phyloP scores from a whole-genome alignment of 306 rosid species.

The Inga oerstediana region DNA sequence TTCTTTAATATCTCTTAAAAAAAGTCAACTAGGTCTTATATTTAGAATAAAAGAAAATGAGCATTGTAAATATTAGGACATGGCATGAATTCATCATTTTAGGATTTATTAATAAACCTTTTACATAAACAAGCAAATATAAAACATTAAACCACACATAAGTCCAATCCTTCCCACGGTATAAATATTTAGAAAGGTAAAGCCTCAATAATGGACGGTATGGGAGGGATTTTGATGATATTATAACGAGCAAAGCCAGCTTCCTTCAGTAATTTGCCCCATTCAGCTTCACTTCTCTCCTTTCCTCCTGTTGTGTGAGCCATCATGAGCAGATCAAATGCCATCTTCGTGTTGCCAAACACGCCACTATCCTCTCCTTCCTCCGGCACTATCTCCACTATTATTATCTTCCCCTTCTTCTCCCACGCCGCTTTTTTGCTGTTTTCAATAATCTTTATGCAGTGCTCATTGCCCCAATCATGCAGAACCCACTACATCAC shows the following conservation, averaged over 20 bases:
- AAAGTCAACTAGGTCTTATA: no score
- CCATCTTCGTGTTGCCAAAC: constrained; percentile 18
- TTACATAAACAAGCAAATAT: not conserved
- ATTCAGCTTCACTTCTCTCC: constrained; percentile 25
- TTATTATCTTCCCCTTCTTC: constrained; percentile 33
- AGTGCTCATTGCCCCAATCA: constrained; percentile 45
- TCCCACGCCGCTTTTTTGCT: constrained; percentile 21
- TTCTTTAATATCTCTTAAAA: no score
- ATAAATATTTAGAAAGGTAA: constrained; percentile 1
- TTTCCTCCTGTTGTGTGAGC: constrained; percentile 23
- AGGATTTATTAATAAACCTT: not conserved
- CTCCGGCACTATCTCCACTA: constrained; percentile 27
- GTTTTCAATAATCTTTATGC: constrained; percentile 34
- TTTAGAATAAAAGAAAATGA: no score
- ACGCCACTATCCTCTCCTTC: constrained; percentile 3
- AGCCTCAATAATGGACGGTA: constrained; percentile 40
- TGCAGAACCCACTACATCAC: constrained; percentile 44
- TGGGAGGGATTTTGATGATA: constrained; percentile 1
- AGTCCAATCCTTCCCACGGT: not conserved
- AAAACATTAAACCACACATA: not conserved
- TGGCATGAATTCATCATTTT: no score
- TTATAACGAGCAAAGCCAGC: not conserved
- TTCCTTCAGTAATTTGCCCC: not conserved
- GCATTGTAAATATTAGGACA: no score
- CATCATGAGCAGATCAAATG: constrained; percentile 29